A percentile compares a stretch with the other conserved stretches of the same genome.
Conservation (phyloP, 805 yeast species). For the Ogataea pini region DNA sequence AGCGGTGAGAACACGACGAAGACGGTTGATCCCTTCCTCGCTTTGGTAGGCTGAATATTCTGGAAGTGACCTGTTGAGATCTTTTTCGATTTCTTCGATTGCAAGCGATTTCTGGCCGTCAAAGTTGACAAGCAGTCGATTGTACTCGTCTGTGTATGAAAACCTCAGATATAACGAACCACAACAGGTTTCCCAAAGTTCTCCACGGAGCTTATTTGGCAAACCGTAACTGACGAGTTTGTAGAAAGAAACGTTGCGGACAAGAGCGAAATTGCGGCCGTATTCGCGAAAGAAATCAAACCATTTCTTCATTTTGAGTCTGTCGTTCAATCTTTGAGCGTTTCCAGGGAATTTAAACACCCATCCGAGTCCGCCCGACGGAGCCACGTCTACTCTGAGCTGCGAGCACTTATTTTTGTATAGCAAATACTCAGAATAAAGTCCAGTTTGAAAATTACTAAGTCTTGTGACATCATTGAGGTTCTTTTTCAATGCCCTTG, state of each 20-base stretch:
- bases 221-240: constrained; percentile 86
- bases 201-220: constrained; percentile 94
- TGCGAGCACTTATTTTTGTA: constrained; percentile 52
- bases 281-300: constrained; percentile 82
- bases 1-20: constrained; percentile 87
- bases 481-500: constrained; percentile 60
- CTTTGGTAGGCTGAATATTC: constrained; percentile 94
- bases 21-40: constrained; percentile 78
- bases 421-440: constrained; percentile 84
- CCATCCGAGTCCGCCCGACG: constrained; percentile 86
- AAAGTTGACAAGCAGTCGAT: constrained; percentile 57
- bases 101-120: constrained; percentile 73
- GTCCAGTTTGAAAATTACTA: constrained; percentile 62
- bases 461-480: constrained; percentile 61
- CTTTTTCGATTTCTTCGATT: constrained; percentile 95
- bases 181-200: constrained; percentile 89
- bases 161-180: constrained; percentile 81
- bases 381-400: constrained; percentile 52
- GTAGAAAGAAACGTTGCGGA: constrained; percentile 74
- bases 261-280: constrained; percentile 80
- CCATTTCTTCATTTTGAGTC: constrained; percentile 89
- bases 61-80: constrained; percentile 89
- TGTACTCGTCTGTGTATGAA: constrained; percentile 61
- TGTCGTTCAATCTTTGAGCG: constrained; percentile 71
- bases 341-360: constrained; percentile 88